Evolutionary conservation across 1,284 basidiomycete genomes (phyloP).

Genomic region (Sporisorium graminicola): DNA sequence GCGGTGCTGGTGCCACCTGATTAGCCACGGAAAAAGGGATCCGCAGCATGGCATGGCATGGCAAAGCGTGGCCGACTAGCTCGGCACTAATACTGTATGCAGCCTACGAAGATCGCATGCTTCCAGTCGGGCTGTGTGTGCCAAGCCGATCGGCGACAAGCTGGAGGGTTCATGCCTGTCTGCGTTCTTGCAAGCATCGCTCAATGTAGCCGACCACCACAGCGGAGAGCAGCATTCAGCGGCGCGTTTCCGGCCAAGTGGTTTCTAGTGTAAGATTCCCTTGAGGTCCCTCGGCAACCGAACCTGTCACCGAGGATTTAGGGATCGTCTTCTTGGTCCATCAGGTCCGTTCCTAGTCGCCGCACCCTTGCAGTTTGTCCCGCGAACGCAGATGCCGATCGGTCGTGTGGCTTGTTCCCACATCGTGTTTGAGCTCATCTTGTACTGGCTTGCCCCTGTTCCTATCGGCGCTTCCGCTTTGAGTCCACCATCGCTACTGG

Average conservation of each 20-base stretch:
- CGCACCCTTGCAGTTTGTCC: too few species aligned
- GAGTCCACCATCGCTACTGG: neutral
- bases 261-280: neutral
- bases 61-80: neutral
- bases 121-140: neutral
- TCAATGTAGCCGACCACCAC: neutral
- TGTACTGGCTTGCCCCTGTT: neutral
- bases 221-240: neutral
- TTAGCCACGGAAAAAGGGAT: neutral
- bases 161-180: neutral
- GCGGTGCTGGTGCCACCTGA: constrained; percentile 1
- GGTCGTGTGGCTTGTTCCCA: neutral
- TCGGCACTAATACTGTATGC: neutral
- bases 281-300: neutral
- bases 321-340: too few species aligned
- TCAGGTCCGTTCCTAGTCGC: too few species aligned
- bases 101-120: neutral
- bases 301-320: neutral
- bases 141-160: neutral
- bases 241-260: too few species aligned
- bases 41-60: neutral
- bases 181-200: neutral
- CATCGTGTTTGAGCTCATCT: neutral
- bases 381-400: neutral
- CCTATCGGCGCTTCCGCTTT: neutral